These are phyloP conservation scores for Hamigera avellanea DNA, from an alignment of 495 filamentous ascomycete species.

Conservation along the genomic window DNA sequence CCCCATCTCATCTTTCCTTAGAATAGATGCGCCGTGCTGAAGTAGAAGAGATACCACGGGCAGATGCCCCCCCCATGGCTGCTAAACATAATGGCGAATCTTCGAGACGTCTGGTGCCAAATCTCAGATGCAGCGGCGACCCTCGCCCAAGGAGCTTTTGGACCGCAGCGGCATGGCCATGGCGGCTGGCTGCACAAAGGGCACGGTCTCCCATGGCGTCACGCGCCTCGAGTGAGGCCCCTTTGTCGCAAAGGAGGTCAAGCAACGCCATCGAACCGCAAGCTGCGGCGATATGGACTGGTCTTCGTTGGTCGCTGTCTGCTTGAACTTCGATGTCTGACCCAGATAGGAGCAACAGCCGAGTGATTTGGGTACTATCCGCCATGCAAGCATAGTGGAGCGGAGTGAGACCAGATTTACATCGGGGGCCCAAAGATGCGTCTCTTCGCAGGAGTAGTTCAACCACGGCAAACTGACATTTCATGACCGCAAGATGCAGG, in stretches of 20 bases:
- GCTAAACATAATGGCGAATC: slow-evolving; percentile 34
- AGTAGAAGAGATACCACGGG: slow-evolving; percentile 23
- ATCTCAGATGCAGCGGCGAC: slow-evolving; percentile 19
- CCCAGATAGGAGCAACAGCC: slow-evolving; percentile 25
- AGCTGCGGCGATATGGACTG: slow-evolving; percentile 28
- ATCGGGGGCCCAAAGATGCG: slow-evolving; percentile 16
- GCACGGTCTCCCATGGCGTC: slow-evolving; percentile 27
- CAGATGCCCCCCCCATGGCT: slow-evolving; percentile 22
- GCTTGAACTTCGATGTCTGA: slow-evolving; percentile 28
- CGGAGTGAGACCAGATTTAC: slow-evolving; percentile 18
- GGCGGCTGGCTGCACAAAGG: slow-evolving; percentile 22
- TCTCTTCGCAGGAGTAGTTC: slow-evolving; percentile 24
- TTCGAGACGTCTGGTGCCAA: slow-evolving; percentile 16
- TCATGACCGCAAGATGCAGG: slow-evolving; percentile 31
- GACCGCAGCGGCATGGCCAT: slow-evolving; percentile 25
- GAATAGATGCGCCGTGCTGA: slow-evolving; percentile 21
- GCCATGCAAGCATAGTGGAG: slow-evolving; percentile 36
- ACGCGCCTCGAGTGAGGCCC: slow-evolving; percentile 26
- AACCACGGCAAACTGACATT: slow-evolving; percentile 27
- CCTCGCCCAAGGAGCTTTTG: slow-evolving; percentile 25
- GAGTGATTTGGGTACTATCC: slow-evolving; percentile 22
- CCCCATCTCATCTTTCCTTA: slow-evolving; percentile 27
- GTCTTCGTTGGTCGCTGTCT: slow-evolving; percentile 15
- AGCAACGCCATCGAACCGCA: slow-evolving; percentile 20
- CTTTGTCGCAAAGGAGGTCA: slow-evolving; percentile 25